Conservation (phyloP, 106 monocot genomes). For the Dactylorhiza incarnata region DNA sequence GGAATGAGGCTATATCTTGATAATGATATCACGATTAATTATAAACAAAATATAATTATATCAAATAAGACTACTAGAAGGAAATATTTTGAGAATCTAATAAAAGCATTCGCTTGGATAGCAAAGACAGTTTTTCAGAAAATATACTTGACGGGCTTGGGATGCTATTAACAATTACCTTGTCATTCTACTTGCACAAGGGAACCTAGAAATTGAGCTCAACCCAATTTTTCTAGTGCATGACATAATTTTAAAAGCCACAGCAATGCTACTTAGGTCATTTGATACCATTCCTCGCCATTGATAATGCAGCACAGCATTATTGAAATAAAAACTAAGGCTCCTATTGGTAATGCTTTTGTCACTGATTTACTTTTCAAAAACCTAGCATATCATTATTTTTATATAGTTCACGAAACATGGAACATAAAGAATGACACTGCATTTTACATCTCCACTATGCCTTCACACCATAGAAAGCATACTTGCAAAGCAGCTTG, state of each 20-base stretch:
- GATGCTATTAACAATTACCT: neutral
- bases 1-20: neutral
- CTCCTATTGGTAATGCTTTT: neutral
- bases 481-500: neutral
- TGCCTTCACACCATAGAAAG: neutral
- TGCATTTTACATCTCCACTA: neutral
- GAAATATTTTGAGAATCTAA: slow-evolving; percentile 2
- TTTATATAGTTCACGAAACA: neutral
- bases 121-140: neutral
- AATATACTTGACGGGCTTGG: neutral
- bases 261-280: neutral
- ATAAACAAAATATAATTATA: neutral
- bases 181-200: neutral
- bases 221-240: neutral
- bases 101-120: neutral
- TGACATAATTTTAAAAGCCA: neutral
- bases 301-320: neutral
- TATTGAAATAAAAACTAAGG: neutral
- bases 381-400: neutral
- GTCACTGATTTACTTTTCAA: neutral
- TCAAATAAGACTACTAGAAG: neutral
- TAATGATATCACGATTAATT: neutral
- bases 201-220: neutral
- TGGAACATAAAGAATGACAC: neutral
- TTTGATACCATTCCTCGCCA: neutral